Evolutionary conservation across 495 filamentous ascomycete genomes (phyloP).

Genomic region (Penicillium nucicola): DNA sequence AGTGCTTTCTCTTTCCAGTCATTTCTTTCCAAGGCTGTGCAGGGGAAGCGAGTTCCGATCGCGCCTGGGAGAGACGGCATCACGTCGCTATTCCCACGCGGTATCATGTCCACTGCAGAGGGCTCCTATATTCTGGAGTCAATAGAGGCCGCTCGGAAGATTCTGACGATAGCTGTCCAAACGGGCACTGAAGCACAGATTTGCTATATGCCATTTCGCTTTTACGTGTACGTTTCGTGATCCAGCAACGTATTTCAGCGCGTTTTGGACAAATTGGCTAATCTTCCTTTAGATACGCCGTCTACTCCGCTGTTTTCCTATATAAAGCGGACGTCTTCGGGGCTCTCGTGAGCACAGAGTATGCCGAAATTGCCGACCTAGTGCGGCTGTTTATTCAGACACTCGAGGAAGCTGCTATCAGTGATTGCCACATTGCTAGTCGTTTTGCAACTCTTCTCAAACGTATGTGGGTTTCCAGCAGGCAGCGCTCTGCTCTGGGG

Average conservation of each 20-base stretch:
- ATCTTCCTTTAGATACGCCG: neutral
- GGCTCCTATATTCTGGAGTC: neutral
- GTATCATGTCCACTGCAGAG: conserved; percentile 2
- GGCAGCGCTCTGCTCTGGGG: too few species aligned
- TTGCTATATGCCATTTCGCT: conserved; percentile 4
- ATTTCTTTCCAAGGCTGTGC: conserved; percentile 1
- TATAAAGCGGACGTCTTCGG: conserved; percentile 5
- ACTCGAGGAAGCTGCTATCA: neutral
- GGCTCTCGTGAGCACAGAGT: neutral
- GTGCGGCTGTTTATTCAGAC: neutral
- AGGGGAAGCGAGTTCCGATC: neutral
- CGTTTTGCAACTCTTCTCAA: conserved; percentile 1
- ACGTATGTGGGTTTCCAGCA: neutral
- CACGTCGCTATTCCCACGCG: neutral
- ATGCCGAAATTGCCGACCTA: neutral
- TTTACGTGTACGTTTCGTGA: neutral
- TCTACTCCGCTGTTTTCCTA: conserved; percentile 6
- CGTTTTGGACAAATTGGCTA: too few species aligned
- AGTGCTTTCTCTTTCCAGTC: conserved; percentile 2
- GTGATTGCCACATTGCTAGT: conserved; percentile 1
- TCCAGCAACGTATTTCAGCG: too few species aligned
- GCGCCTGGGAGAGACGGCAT: too few species aligned
- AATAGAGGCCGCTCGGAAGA: neutral
- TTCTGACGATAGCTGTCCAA: neutral
- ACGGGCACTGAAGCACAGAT: neutral